phyloP scores from a whole-genome alignment of 305 asterid genomes.

The Fraxinus ornus region DNA sequence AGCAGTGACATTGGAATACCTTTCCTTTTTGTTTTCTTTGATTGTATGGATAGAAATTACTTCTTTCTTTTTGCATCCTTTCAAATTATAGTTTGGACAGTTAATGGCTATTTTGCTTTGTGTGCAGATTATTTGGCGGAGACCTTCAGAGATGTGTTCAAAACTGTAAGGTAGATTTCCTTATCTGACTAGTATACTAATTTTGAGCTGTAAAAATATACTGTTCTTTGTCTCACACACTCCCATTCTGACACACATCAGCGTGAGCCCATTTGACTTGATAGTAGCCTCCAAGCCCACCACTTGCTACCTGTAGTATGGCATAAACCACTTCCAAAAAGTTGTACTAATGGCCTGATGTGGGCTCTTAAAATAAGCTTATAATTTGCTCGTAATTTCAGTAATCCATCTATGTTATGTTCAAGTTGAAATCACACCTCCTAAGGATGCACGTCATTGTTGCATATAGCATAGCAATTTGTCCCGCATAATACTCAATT shows the following conservation, averaged over 20 bases:
- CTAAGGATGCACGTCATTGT: neutral
- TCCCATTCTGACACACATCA: neutral
- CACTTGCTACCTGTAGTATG: neutral
- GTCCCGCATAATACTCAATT: neutral
- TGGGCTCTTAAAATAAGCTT: neutral
- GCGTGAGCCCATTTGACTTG: neutral
- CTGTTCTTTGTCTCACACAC: neutral
- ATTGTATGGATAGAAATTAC: conserved; percentile 13
- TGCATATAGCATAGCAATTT: neutral
- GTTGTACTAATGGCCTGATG: neutral
- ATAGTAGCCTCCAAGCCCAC: neutral
- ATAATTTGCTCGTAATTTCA: neutral
- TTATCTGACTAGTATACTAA: neutral
- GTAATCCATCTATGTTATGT: neutral
- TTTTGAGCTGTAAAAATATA: neutral
- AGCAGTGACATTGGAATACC: neutral
- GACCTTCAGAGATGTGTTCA: conserved; percentile 61
- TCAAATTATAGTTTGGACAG: neutral
- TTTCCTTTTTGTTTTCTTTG: conserved; percentile 5
- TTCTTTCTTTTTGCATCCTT: conserved; percentile 8
- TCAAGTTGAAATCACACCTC: neutral
- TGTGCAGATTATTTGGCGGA: conserved; percentile 77
- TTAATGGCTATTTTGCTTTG: conserved; percentile 23
- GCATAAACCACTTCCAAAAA: neutral
- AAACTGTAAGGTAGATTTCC: conserved; percentile 61